Evolutionary conservation across 2,329 filamentous ascomycete species (phyloP).

Genomic region (Aurifilum marmelostoma): DNA sequence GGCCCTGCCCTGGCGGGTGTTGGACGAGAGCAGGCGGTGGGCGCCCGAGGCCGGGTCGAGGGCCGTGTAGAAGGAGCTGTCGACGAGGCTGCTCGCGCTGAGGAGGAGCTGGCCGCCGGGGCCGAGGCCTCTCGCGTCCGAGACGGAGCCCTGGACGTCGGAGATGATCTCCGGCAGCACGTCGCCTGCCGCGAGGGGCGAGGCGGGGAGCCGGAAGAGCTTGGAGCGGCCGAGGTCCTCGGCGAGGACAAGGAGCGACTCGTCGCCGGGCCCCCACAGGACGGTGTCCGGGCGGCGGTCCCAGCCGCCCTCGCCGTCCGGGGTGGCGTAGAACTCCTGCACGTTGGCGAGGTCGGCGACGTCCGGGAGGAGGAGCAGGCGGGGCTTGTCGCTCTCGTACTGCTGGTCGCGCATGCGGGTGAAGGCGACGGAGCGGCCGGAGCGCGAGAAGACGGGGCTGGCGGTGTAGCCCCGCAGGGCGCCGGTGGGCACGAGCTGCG

Average conservation of each 20-base stretch:
- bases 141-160: conserved; percentile 55
- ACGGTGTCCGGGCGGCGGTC: conserved; percentile 61
- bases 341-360: conserved; percentile 60
- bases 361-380: conserved; percentile 67
- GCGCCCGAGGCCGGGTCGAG: conserved; percentile 50
- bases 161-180: conserved; percentile 53
- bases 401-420: conserved; percentile 74
- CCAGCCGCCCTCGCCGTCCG: conserved; percentile 67
- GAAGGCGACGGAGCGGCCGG: conserved; percentile 74
- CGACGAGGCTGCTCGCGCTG: conserved; percentile 69
- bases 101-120: conserved; percentile 59
- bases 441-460: conserved; percentile 72
- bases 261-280: conserved; percentile 61
- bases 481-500: conserved; percentile 59
- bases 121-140: conserved; percentile 56
- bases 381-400: conserved; percentile 81
- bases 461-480: conserved; percentile 66
- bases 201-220: conserved; percentile 65
- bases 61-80: conserved; percentile 71
- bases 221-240: conserved; percentile 68
- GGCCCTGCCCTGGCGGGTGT: conserved; percentile 65
- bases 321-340: conserved; percentile 63
- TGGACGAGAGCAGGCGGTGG: conserved; percentile 60
- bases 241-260: conserved; percentile 71
- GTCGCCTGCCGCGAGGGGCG: conserved; percentile 51